Evolutionary conservation across 345 rosid genomes (phyloP).

Genomic region (Carallia pectinifolia): DNA sequence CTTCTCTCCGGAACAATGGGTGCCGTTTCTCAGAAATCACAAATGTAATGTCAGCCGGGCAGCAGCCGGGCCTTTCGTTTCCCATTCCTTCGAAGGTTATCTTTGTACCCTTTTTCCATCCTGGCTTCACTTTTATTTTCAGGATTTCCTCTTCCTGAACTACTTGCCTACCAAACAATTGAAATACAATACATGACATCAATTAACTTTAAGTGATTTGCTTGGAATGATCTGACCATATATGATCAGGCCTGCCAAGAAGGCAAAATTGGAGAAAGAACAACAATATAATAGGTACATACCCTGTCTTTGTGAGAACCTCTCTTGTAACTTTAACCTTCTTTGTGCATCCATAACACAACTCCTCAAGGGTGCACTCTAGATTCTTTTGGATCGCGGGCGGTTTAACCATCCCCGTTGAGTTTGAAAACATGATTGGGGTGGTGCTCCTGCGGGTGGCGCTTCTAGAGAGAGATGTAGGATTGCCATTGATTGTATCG

Average conservation of each 20-base stretch:
- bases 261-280: too few relatives aligned
- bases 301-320: constrained; percentile 62
- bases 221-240: too few relatives aligned
- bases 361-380: constrained; percentile 80
- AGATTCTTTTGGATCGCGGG: constrained; percentile 56
- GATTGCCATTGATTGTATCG: constrained; percentile 18
- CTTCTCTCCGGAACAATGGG: constrained; percentile 49
- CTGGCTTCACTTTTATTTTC: constrained; percentile 72
- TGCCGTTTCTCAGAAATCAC: constrained; percentile 61
- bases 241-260: too few relatives aligned
- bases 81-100: constrained; percentile 85
- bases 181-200: background rate
- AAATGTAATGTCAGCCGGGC: constrained; percentile 65
- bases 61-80: constrained; percentile 54
- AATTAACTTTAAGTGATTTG: too few relatives aligned
- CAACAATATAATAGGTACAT: constrained; percentile 10
- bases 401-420: constrained; percentile 55
- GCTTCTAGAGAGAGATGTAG: constrained; percentile 34
- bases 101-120: constrained; percentile 82
- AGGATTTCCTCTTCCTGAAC: constrained; percentile 59
- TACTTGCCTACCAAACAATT: constrained; percentile 35
- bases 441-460: constrained; percentile 24
- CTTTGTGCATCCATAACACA: constrained; percentile 74
- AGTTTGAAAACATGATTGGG: constrained; percentile 76
- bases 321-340: constrained; percentile 77